phyloP scores from a whole-genome alignment of 768 basidiomycete genomes.

The Leccinum uliginosum region DNA sequence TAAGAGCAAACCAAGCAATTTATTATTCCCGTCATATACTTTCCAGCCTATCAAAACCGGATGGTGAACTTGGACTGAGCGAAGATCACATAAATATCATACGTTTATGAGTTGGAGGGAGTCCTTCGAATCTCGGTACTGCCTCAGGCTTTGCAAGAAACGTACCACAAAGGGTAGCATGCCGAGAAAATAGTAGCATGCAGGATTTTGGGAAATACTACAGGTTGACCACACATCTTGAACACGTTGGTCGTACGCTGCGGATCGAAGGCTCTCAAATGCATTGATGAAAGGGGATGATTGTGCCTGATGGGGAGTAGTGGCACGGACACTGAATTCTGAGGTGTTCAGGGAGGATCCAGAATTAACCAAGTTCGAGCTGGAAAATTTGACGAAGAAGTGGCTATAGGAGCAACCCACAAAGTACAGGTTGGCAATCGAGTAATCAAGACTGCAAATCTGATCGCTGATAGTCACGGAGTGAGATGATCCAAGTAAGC shows the following conservation, averaged over 20 bases:
- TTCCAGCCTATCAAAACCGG: slow-evolving; percentile 59
- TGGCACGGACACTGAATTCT: not conserved
- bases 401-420: slow-evolving; percentile 66
- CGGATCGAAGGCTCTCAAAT: not conserved
- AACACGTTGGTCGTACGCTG: slow-evolving; percentile 31
- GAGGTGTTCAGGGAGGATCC: not conserved
- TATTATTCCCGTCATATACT: slow-evolving; percentile 67
- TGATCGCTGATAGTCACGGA: slow-evolving; percentile 54
- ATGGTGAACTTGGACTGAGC: not conserved
- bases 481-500: not conserved
- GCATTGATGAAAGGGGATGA: not conserved
- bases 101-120: slow-evolving; percentile 86
- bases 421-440: slow-evolving; percentile 65
- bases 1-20: slow-evolving; percentile 64
- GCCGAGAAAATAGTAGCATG: slow-evolving; percentile 51
- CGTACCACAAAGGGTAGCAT: slow-evolving; percentile 70
- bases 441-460: slow-evolving; percentile 72
- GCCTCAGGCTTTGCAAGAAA: slow-evolving; percentile 80
- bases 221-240: slow-evolving; percentile 41
- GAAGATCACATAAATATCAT: not conserved
- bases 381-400: slow-evolving; percentile 1
- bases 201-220: slow-evolving; percentile 49
- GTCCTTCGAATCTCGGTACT: slow-evolving; percentile 73
- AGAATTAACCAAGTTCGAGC: not conserved
- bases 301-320: not conserved